These are phyloP conservation scores for Dicorynia guianensis DNA, from an alignment of 306 rosid genomes.

Conservation along the genomic window DNA sequence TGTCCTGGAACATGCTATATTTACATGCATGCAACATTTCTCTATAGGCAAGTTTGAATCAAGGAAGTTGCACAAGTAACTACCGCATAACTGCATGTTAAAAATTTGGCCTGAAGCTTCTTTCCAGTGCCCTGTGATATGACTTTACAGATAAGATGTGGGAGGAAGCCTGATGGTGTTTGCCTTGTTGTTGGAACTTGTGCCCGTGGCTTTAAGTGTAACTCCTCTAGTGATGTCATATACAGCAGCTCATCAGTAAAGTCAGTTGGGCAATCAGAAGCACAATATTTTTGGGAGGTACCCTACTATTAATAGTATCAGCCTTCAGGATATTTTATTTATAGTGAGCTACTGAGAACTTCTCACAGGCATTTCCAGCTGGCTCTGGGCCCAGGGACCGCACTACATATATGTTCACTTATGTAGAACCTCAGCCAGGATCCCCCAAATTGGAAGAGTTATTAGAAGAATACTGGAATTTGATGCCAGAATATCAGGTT, in stretches of 20 bases:
- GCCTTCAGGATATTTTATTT: constrained; percentile 1
- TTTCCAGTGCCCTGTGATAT: constrained; percentile 38
- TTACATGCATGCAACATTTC: neutral
- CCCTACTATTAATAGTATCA: constrained; percentile 21
- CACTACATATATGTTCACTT: constrained; percentile 93
- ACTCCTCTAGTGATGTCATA: constrained; percentile 81
- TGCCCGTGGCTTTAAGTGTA: constrained; percentile 78
- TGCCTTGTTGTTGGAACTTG: constrained; percentile 97
- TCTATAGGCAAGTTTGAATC: constrained; percentile 7
- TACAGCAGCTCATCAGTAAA: constrained; percentile 77
- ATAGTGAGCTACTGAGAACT: constrained; percentile 41
- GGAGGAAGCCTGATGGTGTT: constrained; percentile 91
- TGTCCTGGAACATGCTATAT: neutral
- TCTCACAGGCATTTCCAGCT: constrained; percentile 89
- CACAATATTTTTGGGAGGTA: constrained; percentile 98
- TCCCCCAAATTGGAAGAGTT: constrained; percentile 84
- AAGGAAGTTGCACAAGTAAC: neutral
- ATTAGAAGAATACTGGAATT: constrained; percentile 85
- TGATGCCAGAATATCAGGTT: constrained; percentile 96
- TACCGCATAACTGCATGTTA: constrained; percentile 3
- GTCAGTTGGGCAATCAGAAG: constrained; percentile 73
- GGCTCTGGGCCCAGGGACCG: constrained; percentile 94
- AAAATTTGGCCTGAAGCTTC: constrained; percentile 34
- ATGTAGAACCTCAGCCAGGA: constrained; percentile 82
- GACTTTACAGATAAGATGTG: constrained; percentile 75